Base-by-base conservation (phyloP, 805 yeast species). In the Helenozyma baotianmanensis region DNA sequence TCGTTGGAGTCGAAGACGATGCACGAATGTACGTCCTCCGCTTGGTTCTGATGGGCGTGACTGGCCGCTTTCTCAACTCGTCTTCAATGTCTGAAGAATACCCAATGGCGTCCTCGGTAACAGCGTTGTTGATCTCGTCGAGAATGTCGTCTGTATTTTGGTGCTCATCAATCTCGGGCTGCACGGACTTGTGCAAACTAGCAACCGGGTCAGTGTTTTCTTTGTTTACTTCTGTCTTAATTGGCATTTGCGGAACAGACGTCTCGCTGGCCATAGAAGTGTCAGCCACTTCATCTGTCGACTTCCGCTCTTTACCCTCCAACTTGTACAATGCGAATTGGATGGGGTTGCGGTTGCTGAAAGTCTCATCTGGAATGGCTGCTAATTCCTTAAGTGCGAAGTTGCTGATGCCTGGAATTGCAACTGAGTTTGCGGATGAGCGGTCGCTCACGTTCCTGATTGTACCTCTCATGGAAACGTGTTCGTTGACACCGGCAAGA, bases 311-410 rank as follows among this genome's bases (percentile, higher is more conserved):
- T 23, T 68, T 75, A 1, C 96, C 97, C 58, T 85, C 94, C 19
- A 90, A 64, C 57, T 83, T 89, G 58, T 67, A 67, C 45, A 89
- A 64, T 0, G 97, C 88, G 29, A 78, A 76, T 32, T 69, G 72
- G 10, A 88, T 64, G 0, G 95, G 96, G 56, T 86, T 84, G 12
- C 71, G 76, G 18, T 70, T 74, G 24, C 63, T 68, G 25, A 73
- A 62, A 0, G 79, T 69, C 29, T 82, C 88, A 54, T 90, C 96
- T 0, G 96, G 90, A 31, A 89, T 77, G 5, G 83, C 82, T 1
- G 94, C 94, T 29, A 88, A 68, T 48, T 80, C 86, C 25, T 64
- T 62, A 29, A 67, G 51, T 4, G 62, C 65, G 39, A 50, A 55
- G 34, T 50, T 62, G 44, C 67, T 64, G 13, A 67, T 65, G 2